phyloP scores from a whole-genome alignment of 768 basidiomycete species.

The Pilatotrama ljubarskyi region DNA sequence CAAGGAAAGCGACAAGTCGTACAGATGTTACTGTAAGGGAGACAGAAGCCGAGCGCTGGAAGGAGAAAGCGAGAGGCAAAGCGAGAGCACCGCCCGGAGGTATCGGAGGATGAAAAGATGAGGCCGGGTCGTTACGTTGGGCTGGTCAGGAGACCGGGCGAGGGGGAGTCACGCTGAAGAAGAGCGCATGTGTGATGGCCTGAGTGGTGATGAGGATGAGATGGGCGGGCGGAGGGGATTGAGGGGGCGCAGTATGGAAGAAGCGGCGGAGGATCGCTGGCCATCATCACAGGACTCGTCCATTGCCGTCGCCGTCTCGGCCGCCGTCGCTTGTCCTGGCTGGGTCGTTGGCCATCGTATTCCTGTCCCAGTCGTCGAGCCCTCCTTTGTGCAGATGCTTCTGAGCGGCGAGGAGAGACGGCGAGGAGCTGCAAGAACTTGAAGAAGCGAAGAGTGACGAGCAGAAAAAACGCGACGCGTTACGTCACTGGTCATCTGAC shows the following conservation, averaged over 20 bases:
- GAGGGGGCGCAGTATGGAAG: conserved; percentile 3
- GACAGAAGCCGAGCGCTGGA: not conserved
- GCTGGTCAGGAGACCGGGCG: conserved; percentile 8
- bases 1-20: too few species aligned
- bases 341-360: too few species aligned
- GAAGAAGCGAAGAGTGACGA: not conserved
- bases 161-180: not conserved
- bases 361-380: too few species aligned
- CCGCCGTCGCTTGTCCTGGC: too few species aligned
- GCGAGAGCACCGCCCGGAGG: not conserved
- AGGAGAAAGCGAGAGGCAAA: not conserved
- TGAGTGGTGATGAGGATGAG: not conserved
- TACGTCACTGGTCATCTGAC: conserved; percentile 15
- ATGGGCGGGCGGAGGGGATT: not conserved
- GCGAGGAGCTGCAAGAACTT: not conserved
- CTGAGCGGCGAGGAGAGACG: not conserved
- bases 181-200: not conserved
- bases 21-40: too few species aligned
- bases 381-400: too few species aligned
- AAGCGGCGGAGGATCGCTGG: too few species aligned
- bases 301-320: too few species aligned
- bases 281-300: too few species aligned
- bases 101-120: not conserved
- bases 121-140: not conserved
- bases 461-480: conserved; percentile 5